Evolutionary conservation across 169 alveolate species (phyloP), one percentile per base, ranked within the genome.

Genomic region (Plasmodium malariae): DNA sequence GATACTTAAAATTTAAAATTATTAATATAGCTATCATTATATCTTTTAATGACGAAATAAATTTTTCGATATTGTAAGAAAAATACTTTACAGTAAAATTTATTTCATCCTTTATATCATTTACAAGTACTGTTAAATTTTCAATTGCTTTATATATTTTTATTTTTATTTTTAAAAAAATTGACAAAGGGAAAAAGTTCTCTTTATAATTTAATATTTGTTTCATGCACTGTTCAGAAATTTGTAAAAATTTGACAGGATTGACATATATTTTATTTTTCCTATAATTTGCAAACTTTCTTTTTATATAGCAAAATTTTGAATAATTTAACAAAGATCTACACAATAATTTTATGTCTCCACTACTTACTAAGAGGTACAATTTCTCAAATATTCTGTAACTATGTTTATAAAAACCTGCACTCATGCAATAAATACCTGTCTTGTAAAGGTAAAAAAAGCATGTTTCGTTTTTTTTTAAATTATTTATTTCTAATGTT

Each of bases 51-150:
- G 59, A 51, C 2, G 60, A 21, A 43, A 83, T 67, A 83, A 67
- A 36, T 43, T 70, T 68, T 51, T 83, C 70, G 17, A 83, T 37
- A 48, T 83, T 83, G 19, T 70, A 83, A 11, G 48, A 54, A 83
- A 83, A 83, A 67, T 83, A 83, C 24, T 43, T 45, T 11, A 83
- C 32, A 51, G 91, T 83, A 70, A 67, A 83, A 67, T 83, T 83
- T 83, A 83, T 83, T 83, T 67, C 91, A 65, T 83, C 63, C 59
- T 60, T 68, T 48, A 83, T 83, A 45, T 83, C 91, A 83, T 14
- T 67, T 40, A 83, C 45, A 19, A 83, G 83, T 36, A 48, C 67
- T 48, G 67, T 17, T 17, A 83, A 30, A 83, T 83, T 59, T 26
- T 83, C 91, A 3, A 83, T 55, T 21, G 83, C 72, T 83, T 59